phyloP scores from a whole-genome alignment of 192 early-diverging fungal genomes.

The Rhizophagus sp. region DNA sequence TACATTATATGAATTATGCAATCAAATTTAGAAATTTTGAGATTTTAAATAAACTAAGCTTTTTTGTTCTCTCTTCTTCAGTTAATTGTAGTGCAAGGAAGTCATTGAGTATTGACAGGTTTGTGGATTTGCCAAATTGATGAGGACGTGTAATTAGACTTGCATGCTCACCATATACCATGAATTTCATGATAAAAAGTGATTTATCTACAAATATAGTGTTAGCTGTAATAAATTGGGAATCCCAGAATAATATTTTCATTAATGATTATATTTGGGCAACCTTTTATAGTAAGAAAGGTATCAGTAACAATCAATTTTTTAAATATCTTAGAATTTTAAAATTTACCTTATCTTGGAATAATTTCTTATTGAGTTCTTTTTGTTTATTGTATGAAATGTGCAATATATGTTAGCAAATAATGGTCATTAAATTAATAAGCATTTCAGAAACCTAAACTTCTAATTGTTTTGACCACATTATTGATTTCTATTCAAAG shows the following conservation, averaged over 20 bases:
- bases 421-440: constrained; percentile 24
- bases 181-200: constrained; percentile 23
- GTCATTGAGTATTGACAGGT: constrained; percentile 17
- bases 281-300: constrained; percentile 1
- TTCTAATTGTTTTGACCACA: background rate
- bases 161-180: background rate
- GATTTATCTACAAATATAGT: constrained; percentile 28
- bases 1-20: too few relatives aligned
- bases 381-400: background rate
- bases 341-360: constrained; percentile 19
- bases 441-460: constrained; percentile 6
- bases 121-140: constrained; percentile 23
- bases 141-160: constrained; percentile 27
- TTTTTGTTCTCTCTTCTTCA: background rate
- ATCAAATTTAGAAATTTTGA: constrained; percentile 7
- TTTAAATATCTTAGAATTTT: constrained; percentile 11
- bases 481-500: background rate
- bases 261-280: constrained; percentile 2
- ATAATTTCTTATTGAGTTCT: constrained; percentile 5
- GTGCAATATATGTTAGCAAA: constrained; percentile 21
- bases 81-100: background rate
- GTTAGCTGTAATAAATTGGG: constrained; percentile 10
- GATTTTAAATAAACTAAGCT: constrained; percentile 9
- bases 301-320: constrained; percentile 2
- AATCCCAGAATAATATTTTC: background rate